Evolutionary conservation across 2,329 filamentous ascomycete genomes (phyloP).

Genomic region (Penicillium frequentans): DNA sequence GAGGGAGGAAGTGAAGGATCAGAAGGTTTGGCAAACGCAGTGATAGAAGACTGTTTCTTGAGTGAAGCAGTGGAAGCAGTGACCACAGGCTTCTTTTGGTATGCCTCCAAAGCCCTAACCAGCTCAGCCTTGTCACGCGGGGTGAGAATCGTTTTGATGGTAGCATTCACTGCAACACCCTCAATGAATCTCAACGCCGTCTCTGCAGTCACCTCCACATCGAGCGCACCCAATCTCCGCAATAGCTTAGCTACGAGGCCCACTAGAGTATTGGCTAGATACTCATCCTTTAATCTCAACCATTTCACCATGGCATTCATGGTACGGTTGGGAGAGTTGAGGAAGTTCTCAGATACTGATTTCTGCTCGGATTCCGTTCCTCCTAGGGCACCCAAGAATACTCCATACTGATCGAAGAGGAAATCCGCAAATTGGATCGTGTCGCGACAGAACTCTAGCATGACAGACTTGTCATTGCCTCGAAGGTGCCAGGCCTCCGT

Average conservation of each 20-base stretch:
- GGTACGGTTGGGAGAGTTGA: slow-evolving; percentile 64
- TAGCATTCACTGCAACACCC: slow-evolving; percentile 53
- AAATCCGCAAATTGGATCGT: slow-evolving; percentile 91
- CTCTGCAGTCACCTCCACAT: slow-evolving; percentile 66
- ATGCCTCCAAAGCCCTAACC: slow-evolving; percentile 59
- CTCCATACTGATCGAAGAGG: slow-evolving; percentile 79
- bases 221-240: slow-evolving; percentile 73
- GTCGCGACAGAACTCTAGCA: slow-evolving; percentile 93
- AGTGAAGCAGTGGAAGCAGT: slow-evolving; percentile 41
- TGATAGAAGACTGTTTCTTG: slow-evolving; percentile 47
- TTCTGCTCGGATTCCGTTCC: slow-evolving; percentile 43
- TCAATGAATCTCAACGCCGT: slow-evolving; percentile 64
- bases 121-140: slow-evolving; percentile 83
- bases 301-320: slow-evolving; percentile 76
- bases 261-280: slow-evolving; percentile 79
- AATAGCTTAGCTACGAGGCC: slow-evolving; percentile 82
- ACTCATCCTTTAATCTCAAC: slow-evolving; percentile 85
- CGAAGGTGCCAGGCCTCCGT: slow-evolving; percentile 79
- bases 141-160: slow-evolving; percentile 75
- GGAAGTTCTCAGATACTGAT: slow-evolving; percentile 53
- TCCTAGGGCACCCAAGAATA: slow-evolving; percentile 72
- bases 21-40: slow-evolving; percentile 38
- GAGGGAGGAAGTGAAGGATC: slow-evolving; percentile 32
- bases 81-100: slow-evolving; percentile 47
- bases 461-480: slow-evolving; percentile 68